Evolutionary conservation across 768 basidiomycete genomes (phyloP).

Genomic region (Clathrus columnatus): DNA sequence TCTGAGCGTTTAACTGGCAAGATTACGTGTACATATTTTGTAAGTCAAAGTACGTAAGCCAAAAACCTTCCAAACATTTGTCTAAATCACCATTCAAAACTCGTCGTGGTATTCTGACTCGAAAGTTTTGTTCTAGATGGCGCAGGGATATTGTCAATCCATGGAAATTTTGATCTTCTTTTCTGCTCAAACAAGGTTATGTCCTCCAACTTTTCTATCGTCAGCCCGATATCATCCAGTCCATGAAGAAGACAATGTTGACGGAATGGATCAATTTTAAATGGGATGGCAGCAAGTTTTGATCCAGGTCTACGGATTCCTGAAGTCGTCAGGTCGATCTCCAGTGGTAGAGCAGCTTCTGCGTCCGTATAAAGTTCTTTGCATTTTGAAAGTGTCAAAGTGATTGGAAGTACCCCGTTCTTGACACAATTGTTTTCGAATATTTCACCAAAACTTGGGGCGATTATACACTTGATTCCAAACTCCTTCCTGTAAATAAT

Average conservation of each 20-base stretch:
- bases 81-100: neutral
- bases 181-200: conserved; percentile 75
- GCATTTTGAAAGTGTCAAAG: conserved; percentile 62
- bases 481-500: conserved; percentile 59
- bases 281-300: conserved; percentile 49
- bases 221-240: conserved; percentile 92
- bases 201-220: conserved; percentile 64
- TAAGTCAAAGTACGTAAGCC: no score
- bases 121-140: neutral
- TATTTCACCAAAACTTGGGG: conserved; percentile 85
- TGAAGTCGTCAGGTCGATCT: conserved; percentile 75
- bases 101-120: neutral
- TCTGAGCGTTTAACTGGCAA: no score
- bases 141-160: conserved; percentile 60
- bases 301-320: conserved; percentile 55
- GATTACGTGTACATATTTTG: no score
- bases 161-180: conserved; percentile 77
- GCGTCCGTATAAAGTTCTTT: conserved; percentile 66
- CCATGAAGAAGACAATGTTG: conserved; percentile 91
- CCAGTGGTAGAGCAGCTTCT: conserved; percentile 61
- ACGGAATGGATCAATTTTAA: conserved; percentile 84
- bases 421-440: conserved; percentile 86
- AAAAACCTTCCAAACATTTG: no score
- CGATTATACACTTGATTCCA: conserved; percentile 80
- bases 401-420: conserved; percentile 82